Conservation (phyloP, 1,139 yeast genomes). For the Meyerozyma carpophila region DNA sequence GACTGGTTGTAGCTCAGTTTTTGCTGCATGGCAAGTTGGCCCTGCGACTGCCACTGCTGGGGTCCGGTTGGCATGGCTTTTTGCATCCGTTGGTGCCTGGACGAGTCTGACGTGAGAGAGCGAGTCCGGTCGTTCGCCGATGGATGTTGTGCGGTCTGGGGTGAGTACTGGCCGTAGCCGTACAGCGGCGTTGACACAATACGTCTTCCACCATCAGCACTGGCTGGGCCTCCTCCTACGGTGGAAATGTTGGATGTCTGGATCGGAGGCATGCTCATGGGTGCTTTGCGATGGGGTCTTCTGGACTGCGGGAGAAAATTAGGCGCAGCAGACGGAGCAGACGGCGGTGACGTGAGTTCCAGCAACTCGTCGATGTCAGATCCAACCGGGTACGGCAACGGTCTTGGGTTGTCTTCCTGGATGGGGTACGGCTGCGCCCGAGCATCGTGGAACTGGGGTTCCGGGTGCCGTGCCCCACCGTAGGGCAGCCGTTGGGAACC, state of each 20-base stretch:
- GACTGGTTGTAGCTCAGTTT: not conserved
- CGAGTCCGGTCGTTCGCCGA: not conserved
- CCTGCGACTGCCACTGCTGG: not conserved
- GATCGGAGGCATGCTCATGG: not conserved
- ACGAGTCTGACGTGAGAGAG: not conserved
- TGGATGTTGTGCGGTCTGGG: not conserved
- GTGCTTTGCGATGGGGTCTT: not conserved
- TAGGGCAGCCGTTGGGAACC: not conserved
- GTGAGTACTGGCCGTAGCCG: not conserved
- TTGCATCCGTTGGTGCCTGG: not conserved
- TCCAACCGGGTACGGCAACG: not conserved
- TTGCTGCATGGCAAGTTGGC: slow-evolving; percentile 1
- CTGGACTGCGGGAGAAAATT: not conserved
- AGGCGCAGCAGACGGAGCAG: not conserved
- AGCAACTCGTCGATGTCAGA: not conserved
- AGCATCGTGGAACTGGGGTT: not conserved
- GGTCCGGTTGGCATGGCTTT: slow-evolving; percentile 3
- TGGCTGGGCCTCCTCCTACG: not conserved
- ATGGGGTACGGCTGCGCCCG: slow-evolving; percentile 1
- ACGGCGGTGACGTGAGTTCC: not conserved
- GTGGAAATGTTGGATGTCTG: not conserved
- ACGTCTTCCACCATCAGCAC: not conserved
- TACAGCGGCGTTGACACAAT: not conserved
- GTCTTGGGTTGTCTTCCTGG: slow-evolving; percentile 3
- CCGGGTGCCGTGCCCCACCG: not conserved